Percentiles rank a stretch among this genome's conserved stretches.
These are phyloP conservation scores for Cordyceps fumosorosea DNA, from an alignment of 2,329 filamentous ascomycete genomes.

Conservation along the genomic window DNA sequence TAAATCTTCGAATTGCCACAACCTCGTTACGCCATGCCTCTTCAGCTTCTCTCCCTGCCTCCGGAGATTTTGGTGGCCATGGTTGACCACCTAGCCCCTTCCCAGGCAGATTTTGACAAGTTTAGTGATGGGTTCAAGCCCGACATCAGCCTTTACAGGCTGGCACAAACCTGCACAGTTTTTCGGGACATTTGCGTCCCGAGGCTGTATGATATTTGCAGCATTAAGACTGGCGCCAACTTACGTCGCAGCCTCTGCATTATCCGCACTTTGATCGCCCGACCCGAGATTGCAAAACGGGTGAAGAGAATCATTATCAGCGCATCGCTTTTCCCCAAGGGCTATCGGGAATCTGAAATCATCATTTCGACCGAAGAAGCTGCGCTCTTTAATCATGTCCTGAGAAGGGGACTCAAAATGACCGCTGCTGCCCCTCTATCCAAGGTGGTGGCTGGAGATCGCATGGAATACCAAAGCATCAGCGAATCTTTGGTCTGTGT, in stretches of 20 bases:
- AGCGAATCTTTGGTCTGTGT: background rate
- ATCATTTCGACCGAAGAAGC: background rate
- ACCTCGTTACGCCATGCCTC: background rate
- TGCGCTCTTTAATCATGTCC: background rate
- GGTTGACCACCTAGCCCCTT: background rate
- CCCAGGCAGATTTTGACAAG: slow-evolving; percentile 2
- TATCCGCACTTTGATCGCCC: background rate
- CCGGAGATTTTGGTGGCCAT: background rate
- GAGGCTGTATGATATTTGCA: background rate
- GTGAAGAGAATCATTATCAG: background rate
- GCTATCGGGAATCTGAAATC: background rate
- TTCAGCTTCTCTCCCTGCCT: background rate
- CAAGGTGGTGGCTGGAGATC: background rate
- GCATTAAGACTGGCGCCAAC: background rate
- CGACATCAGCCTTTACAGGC: background rate
- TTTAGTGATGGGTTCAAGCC: background rate
- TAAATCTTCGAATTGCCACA: background rate
- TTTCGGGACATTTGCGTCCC: background rate
- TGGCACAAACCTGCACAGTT: background rate
- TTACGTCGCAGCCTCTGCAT: background rate
- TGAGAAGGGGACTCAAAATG: background rate
- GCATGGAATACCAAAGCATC: background rate
- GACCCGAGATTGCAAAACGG: background rate
- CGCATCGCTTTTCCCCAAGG: background rate
- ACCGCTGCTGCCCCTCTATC: background rate